A percentile compares a stretch with the other conserved stretches of the same genome.
Conservation (phyloP, 2,329 filamentous ascomycete genomes). For the Lizonia empirigonia region DNA sequence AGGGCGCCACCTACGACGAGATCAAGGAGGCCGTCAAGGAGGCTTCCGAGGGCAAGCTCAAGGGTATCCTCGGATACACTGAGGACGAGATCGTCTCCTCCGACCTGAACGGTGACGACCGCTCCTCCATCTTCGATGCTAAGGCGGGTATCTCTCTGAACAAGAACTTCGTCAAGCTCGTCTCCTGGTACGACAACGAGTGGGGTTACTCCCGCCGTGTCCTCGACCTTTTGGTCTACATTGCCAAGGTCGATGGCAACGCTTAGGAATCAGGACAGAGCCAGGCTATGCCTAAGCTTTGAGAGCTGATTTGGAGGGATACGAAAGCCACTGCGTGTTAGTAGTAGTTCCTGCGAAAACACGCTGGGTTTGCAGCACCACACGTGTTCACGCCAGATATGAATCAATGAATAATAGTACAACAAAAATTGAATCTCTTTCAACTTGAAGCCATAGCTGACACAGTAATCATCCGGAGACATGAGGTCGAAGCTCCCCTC, state of each 20-base stretch:
- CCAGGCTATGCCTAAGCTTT: constrained; percentile 44
- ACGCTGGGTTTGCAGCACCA: constrained; percentile 22
- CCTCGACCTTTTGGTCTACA: constrained; percentile 56
- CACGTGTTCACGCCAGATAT: constrained; percentile 34
- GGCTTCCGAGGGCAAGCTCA: constrained; percentile 80
- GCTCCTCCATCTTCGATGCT: constrained; percentile 98
- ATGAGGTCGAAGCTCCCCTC: constrained; percentile 20
- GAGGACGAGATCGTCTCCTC: constrained; percentile 96
- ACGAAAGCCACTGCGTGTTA: constrained; percentile 15
- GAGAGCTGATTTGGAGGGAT: constrained; percentile 17
- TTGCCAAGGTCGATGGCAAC: constrained; percentile 52
- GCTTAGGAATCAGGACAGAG: constrained; percentile 51
- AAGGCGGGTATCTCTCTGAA: constrained; percentile 99
- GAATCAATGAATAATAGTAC: constrained; percentile 36
- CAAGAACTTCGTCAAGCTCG: constrained; percentile 98
- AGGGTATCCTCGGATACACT: constrained; percentile 92
- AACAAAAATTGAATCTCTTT: constrained; percentile 8
- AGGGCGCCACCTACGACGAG: constrained; percentile 82
- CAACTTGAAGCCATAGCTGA: no score
- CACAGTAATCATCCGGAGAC: neutral
- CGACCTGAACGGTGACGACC: constrained; percentile 88
- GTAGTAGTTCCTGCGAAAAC: constrained; percentile 21
- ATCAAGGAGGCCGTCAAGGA: constrained; percentile 92
- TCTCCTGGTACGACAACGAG: constrained; percentile 99
- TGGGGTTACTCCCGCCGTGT: constrained; percentile 96